Conservation (phyloP, 305 asterid genomes). For the Fraxinus nigra region DNA sequence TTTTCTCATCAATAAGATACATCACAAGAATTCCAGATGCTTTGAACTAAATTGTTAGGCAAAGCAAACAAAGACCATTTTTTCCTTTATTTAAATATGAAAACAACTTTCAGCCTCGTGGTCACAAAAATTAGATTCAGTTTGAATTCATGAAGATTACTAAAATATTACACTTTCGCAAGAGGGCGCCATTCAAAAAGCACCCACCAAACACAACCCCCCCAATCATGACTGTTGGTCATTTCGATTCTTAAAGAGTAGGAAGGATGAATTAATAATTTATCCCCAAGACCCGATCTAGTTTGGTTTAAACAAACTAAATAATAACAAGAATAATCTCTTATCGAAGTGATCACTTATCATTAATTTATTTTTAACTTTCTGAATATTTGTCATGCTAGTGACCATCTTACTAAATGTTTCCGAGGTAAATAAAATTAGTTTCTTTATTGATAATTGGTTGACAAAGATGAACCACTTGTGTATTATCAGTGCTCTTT, state of each 20-base stretch:
- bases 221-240: not conserved
- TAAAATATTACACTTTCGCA: not conserved
- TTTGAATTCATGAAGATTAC: not conserved
- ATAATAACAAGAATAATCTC: not conserved
- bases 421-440: not conserved
- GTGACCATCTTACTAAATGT: not conserved
- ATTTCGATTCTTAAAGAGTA: not conserved
- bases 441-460: not conserved
- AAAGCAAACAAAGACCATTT: not conserved
- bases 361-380: not conserved
- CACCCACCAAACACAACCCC: slow-evolving; percentile 1
- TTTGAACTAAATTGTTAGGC: not conserved
- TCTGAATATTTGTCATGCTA: not conserved
- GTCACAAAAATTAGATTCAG: not conserved
- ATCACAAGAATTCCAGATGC: not conserved
- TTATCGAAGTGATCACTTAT: not conserved
- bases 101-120: not conserved
- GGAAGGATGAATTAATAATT: not conserved
- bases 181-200: slow-evolving; percentile 14
- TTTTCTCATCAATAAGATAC: not conserved
- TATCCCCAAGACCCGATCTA: not conserved
- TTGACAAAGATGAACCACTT: not conserved
- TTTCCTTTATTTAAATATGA: not conserved
- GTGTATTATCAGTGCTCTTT: not conserved
- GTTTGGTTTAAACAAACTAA: not conserved